Percentiles rank a stretch among this genome's conserved stretches.
phyloP scores from a whole-genome alignment of 2,329 filamentous ascomycete genomes.

The Fusarium sp. region DNA sequence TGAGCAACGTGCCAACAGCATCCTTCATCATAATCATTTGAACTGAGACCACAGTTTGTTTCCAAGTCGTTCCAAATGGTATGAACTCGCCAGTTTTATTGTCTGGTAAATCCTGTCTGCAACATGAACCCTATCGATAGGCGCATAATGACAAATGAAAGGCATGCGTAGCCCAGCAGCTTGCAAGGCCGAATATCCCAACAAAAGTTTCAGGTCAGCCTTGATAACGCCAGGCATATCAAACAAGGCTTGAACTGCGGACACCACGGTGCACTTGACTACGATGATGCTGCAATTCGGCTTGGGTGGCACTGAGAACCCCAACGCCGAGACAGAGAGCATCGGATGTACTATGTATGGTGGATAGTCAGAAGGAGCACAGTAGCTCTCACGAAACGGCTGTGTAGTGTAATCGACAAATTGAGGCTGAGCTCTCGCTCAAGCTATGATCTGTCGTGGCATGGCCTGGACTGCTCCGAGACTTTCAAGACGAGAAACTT shows the following conservation, averaged over 20 bases:
- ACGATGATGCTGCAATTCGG: neutral
- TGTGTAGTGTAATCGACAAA: slow-evolving; percentile 9
- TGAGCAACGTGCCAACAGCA: neutral
- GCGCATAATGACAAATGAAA: neutral
- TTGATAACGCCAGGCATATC: neutral
- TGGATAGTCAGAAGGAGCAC: neutral
- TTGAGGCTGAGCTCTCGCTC: slow-evolving; percentile 9
- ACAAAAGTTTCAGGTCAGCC: neutral
- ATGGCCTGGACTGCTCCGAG: slow-evolving; percentile 27
- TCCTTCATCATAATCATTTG: neutral
- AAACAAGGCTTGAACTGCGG: neutral
- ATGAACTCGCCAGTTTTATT: neutral
- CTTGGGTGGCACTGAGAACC: neutral
- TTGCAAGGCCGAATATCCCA: neutral
- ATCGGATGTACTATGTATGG: neutral
- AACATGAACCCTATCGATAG: neutral
- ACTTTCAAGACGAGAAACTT: slow-evolving; percentile 8
- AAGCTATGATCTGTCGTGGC: slow-evolving; percentile 21
- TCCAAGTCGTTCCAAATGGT: neutral
- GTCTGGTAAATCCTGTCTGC: neutral
- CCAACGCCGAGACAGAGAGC: neutral
- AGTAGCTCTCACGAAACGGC: neutral
- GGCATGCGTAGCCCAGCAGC: neutral
- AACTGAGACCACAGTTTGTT: neutral
- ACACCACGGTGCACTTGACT: neutral